Evolutionary conservation across 2,329 filamentous ascomycete genomes (phyloP), one percentile per base, ranked within the genome.

Genomic region (Diaporthe citri): DNA sequence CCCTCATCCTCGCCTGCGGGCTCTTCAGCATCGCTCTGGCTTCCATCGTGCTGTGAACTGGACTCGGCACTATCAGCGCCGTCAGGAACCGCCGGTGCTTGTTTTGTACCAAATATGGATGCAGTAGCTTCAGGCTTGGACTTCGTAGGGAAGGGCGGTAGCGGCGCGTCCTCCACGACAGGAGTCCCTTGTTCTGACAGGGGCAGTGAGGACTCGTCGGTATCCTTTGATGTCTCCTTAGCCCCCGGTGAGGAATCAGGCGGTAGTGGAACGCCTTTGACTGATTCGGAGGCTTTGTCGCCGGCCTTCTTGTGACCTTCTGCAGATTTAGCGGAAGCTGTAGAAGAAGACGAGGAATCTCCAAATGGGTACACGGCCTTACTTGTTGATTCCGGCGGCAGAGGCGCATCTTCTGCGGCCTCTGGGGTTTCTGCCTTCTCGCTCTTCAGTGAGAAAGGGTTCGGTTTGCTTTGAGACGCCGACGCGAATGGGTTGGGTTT

Each of bases 351-450:
- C 48, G 87, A 87, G 25, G 88, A 88, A 75, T 89, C 87, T 64
- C 86, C 88, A 52, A 89, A 77, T 67, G 85, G 82, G 79, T 86
- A 90, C 69, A 83, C 81, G 74, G 83, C 81, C 84, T 88, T 90
- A 85, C 88, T 91, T 72, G 85, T 90, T 74, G 88, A 82, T 76
- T 91, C 89, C 31, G 89, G 89, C 46, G 90, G 89, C 6, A 91
- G 82, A 74, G 89, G 89, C 43, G 78, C 79, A 75, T 82, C 80
- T 69, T 81, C 71, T 60, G 64, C 13, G n/a, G 70, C 56, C 13
- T 82, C 80, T 34, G 80, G 78, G 51, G 84, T 82, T 48, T 82
- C 81, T 52, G 80, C 76, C 77, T 86, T 87, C 64, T 82, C 80
- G 6, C 82, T 78, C n/a, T 79, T 69, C 22, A 25, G 28, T 25